phyloP scores from a whole-genome alignment of 2,329 filamentous ascomycete genomes.

The Verticillium alfalfae region DNA sequence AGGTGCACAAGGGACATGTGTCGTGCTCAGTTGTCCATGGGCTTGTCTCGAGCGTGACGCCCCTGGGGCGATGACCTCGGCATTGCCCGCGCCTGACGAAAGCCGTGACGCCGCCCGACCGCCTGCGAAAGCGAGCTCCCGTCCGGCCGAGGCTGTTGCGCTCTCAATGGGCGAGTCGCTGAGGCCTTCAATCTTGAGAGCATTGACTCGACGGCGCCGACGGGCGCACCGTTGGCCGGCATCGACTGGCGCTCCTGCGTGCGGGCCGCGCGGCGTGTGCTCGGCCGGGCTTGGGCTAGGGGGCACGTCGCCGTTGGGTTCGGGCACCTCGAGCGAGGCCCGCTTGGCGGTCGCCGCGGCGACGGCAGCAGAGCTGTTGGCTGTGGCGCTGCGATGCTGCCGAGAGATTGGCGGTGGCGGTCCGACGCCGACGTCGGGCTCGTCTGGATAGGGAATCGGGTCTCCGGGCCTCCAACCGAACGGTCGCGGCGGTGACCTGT shows the following conservation, averaged over 20 bases:
- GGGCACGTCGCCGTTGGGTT: slow-evolving; percentile 35
- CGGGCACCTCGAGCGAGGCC: slow-evolving; percentile 77
- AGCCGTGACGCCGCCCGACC: slow-evolving; percentile 41
- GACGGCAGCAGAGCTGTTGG: background rate
- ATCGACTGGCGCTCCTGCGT: background rate
- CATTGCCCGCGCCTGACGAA: slow-evolving; percentile 16
- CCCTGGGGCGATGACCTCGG: slow-evolving; percentile 22
- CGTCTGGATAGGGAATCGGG: slow-evolving; percentile 78
- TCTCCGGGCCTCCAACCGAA: slow-evolving; percentile 67
- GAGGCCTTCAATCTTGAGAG: slow-evolving; percentile 10
- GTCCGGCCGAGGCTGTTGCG: slow-evolving; percentile 58
- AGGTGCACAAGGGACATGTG: no score
- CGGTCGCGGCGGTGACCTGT: slow-evolving; percentile 70
- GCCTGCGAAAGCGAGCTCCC: slow-evolving; percentile 46
- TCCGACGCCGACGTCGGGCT: slow-evolving; percentile 52
- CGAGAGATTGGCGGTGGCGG: slow-evolving; percentile 44
- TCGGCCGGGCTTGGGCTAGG: slow-evolving; percentile 26
- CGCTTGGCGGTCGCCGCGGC: slow-evolving; percentile 37
- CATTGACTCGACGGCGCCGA: slow-evolving; percentile 32
- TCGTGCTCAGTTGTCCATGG: slow-evolving; percentile 40
- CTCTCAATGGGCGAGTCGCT: slow-evolving; percentile 39
- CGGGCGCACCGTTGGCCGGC: slow-evolving; percentile 16
- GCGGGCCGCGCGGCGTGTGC: slow-evolving; percentile 3
- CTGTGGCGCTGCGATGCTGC: slow-evolving; percentile 36
- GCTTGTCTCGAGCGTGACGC: slow-evolving; percentile 47